Conservation (phyloP, 2,329 filamentous ascomycete genomes). For the Fusarium drepaniforme region DNA sequence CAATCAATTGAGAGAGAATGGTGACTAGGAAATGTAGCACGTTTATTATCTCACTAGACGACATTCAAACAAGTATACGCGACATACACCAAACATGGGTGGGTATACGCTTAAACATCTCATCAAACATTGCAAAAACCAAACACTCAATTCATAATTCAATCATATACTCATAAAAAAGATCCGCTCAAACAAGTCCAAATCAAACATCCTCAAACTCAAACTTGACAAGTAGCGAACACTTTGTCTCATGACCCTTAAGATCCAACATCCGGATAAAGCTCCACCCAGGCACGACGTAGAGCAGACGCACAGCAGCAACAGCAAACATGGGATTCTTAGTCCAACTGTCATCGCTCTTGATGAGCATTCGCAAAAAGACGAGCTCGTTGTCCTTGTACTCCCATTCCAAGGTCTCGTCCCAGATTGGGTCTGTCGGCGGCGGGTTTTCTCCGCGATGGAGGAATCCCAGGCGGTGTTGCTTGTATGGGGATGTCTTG, state of each 20-base stretch:
- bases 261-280: slow-evolving; percentile 76
- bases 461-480: slow-evolving; percentile 67
- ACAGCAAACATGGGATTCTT: slow-evolving; percentile 73
- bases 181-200: slow-evolving; percentile 24
- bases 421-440: slow-evolving; percentile 72
- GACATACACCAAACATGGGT: not conserved
- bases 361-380: slow-evolving; percentile 74
- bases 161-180: slow-evolving; percentile 16
- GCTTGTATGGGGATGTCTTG: slow-evolving; percentile 72
- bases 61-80: not conserved
- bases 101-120: not conserved
- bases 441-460: slow-evolving; percentile 70
- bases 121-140: slow-evolving; percentile 7
- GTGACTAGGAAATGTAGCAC: not conserved
- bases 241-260: slow-evolving; percentile 72
- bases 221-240: slow-evolving; percentile 72
- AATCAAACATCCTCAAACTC: slow-evolving; percentile 58
- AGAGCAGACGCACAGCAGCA: slow-evolving; percentile 69
- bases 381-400: slow-evolving; percentile 75
- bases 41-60: not conserved
- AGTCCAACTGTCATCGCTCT: slow-evolving; percentile 74
- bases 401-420: slow-evolving; percentile 75
- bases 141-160: slow-evolving; percentile 3
- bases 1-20: not conserved
- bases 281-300: slow-evolving; percentile 68